Conservation (phyloP, 768 basidiomycete species). For the Rhodotorula graminis region DNA sequence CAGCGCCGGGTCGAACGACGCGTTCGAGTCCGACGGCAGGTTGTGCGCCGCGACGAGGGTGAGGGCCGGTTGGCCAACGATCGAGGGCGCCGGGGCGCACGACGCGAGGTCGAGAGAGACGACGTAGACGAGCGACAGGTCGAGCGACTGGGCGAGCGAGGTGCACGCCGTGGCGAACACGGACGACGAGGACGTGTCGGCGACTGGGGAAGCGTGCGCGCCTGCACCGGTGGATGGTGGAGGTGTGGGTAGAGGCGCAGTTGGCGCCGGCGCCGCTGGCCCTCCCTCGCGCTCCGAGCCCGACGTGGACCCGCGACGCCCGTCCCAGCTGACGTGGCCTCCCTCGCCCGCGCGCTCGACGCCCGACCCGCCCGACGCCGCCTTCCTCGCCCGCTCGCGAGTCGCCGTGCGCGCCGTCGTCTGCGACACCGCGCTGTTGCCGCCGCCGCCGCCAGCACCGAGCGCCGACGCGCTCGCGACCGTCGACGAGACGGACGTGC, state of each 20-base stretch:
- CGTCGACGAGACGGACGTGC: background rate
- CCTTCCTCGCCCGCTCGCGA: conserved; percentile 11
- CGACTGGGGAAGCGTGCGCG: conserved; percentile 7
- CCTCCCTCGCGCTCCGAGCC: background rate
- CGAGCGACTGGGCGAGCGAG: conserved; percentile 8
- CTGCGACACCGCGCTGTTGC: background rate
- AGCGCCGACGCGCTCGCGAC: background rate
- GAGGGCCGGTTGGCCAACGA: background rate
- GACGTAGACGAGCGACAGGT: conserved; percentile 31
- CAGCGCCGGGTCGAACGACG: conserved; percentile 26
- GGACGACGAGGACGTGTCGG: background rate
- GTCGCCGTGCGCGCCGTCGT: background rate
- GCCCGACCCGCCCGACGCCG: background rate
- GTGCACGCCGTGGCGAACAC: conserved; percentile 14
- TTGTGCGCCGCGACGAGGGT: conserved; percentile 26
- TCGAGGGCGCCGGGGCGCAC: conserved; percentile 1
- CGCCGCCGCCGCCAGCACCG: background rate
- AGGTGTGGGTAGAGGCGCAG: background rate
- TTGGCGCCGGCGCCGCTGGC: background rate
- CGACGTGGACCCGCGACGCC: background rate
- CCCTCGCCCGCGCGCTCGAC: background rate
- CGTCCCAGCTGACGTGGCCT: conserved; percentile 3
- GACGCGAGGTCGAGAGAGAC: conserved; percentile 16
- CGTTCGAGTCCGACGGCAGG: conserved; percentile 6
- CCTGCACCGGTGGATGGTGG: background rate